Evolutionary conservation across 2,329 filamentous ascomycete species (phyloP).

Genomic region (Monilinia vaccinii-corymbosi): DNA sequence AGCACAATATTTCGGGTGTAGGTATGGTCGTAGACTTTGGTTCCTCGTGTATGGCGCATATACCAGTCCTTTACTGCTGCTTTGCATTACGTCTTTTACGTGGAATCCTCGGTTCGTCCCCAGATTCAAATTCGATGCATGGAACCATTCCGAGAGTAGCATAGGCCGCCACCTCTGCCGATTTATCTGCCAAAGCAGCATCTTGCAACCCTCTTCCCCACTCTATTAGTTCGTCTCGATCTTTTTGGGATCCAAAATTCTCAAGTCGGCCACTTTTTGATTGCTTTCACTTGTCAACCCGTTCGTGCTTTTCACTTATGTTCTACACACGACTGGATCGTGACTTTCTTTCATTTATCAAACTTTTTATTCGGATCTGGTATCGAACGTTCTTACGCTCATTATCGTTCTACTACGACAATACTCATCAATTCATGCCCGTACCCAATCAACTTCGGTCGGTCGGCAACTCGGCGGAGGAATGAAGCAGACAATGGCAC

Average conservation of each 20-base stretch:
- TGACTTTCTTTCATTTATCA: constrained; percentile 19
- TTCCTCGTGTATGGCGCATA: background rate
- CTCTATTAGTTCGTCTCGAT: constrained; percentile 4
- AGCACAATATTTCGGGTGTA: background rate
- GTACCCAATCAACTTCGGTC: constrained; percentile 17
- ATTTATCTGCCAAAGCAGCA: background rate
- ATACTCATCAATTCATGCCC: constrained; percentile 18
- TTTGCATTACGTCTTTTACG: background rate
- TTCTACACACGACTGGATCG: constrained; percentile 29
- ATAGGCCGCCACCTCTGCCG: background rate
- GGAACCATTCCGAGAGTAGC: constrained; percentile 1
- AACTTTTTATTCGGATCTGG: constrained; percentile 12
- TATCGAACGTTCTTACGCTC: background rate
- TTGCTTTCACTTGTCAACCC: constrained; percentile 11
- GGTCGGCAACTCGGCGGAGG: constrained; percentile 20
- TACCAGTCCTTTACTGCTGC: background rate
- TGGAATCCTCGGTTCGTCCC: background rate
- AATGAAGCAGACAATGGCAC: constrained; percentile 29
- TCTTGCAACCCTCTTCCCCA: constrained; percentile 11
- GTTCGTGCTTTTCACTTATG: constrained; percentile 16
- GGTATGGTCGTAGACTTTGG: background rate
- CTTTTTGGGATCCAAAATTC: constrained; percentile 12
- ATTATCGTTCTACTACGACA: constrained; percentile 11
- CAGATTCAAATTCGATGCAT: background rate
- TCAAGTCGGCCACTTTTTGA: constrained; percentile 18